Conservation (phyloP, 2,329 filamentous ascomycete species). For the Aphanoascus verrucosus region DNA sequence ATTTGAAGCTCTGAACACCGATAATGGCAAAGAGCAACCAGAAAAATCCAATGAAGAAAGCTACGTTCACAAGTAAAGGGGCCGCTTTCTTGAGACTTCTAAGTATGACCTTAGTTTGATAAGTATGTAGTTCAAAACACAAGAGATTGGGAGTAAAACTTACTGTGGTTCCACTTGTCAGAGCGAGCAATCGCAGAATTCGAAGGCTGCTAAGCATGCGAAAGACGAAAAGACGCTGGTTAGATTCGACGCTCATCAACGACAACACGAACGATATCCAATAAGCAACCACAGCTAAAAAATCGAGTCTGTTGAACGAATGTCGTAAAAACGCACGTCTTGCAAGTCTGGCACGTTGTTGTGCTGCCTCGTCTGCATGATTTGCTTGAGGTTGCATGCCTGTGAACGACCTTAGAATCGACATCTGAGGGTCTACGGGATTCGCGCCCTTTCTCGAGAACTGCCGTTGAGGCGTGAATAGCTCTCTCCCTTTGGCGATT, state of each 20-base stretch:
- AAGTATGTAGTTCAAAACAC: conserved; percentile 11
- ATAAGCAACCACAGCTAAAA: conserved; percentile 85
- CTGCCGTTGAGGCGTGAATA: conserved; percentile 74
- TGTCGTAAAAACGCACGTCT: conserved; percentile 87
- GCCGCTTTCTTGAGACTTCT: conserved; percentile 92
- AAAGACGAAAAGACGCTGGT: conserved; percentile 73
- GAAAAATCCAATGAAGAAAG: conserved; percentile 90
- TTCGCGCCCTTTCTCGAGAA: conserved; percentile 47
- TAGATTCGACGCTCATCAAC: conserved; percentile 56
- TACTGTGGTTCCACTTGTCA: conserved; percentile 88
- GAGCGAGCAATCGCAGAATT: conserved; percentile 76
- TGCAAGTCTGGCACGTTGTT: conserved; percentile 74
- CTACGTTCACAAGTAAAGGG: conserved; percentile 80
- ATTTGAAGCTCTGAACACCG: conserved; percentile 91
- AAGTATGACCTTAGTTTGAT: conserved; percentile 60
- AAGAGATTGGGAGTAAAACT: conserved; percentile 26
- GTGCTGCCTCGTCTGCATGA: conserved; percentile 53
- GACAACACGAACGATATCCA: conserved; percentile 80
- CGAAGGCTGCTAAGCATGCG: conserved; percentile 93
- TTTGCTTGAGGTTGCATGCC: conserved; percentile 53
- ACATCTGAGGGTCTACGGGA: conserved; percentile 32
- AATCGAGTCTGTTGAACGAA: conserved; percentile 91
- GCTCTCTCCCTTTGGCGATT: conserved; percentile 60
- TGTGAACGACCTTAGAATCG: conserved; percentile 67
- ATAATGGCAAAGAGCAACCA: conserved; percentile 97